Percentiles rank a stretch among this genome's conserved stretches.
phyloP scores from a whole-genome alignment of 257 asterid genomes.

The Ilex aquifolium region DNA sequence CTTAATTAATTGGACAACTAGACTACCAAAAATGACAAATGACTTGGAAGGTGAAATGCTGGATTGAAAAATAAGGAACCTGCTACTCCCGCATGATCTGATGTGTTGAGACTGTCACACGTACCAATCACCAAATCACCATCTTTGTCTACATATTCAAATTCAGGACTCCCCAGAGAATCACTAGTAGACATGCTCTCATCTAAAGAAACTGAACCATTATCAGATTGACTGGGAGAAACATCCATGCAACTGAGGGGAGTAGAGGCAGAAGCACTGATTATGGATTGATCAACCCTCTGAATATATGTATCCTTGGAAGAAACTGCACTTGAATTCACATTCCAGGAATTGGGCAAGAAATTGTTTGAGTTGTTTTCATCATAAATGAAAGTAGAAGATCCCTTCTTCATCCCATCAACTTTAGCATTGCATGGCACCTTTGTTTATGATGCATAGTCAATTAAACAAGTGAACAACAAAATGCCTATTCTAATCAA shows the following conservation, averaged over 20 bases:
- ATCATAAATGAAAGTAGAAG: conserved; percentile 31
- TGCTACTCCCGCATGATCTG: conserved; percentile 44
- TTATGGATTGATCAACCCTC: conserved; percentile 25
- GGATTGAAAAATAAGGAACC: conserved; percentile 34
- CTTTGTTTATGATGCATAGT: conserved; percentile 26
- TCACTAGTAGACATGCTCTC: conserved; percentile 84
- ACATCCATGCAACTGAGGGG: conserved; percentile 26
- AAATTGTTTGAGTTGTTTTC: conserved; percentile 26
- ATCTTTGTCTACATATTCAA: conserved; percentile 68
- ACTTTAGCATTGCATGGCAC: conserved; percentile 60
- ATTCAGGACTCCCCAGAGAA: conserved; percentile 73
- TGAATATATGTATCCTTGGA: conserved; percentile 20
- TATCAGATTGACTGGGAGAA: conserved; percentile 53
- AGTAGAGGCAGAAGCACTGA: conserved; percentile 18
- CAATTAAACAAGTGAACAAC: background rate
- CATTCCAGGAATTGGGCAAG: conserved; percentile 17
- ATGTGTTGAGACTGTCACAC: conserved; percentile 57
- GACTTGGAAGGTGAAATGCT: too few relatives aligned
- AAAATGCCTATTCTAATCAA: background rate
- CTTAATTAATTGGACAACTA: too few relatives aligned
- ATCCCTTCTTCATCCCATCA: conserved; percentile 58
- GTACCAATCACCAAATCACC: conserved; percentile 47
- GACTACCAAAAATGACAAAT: too few relatives aligned
- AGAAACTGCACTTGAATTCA: conserved; percentile 35
- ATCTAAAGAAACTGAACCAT: conserved; percentile 64